Base-by-base conservation (phyloP, 2,329 filamentous ascomycete genomes). In the Alternaria brassicicola region DNA sequence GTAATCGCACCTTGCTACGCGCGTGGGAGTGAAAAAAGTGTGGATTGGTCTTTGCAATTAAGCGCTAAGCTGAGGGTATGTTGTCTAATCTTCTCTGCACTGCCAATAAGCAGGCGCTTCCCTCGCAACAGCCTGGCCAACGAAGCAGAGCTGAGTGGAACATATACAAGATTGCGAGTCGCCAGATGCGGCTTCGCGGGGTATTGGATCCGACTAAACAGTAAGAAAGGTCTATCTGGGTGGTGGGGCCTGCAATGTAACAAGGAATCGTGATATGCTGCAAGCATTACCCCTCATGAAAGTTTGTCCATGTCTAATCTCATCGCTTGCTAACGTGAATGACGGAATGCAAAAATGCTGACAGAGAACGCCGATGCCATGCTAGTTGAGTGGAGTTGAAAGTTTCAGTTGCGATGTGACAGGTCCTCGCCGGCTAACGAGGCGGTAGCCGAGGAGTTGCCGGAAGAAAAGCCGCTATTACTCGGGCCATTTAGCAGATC, bases 381-480 rank as follows among this genome's bases (percentile, higher is more conserved):
- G 67, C 66, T 65, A 50, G 61, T 69, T 49, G 67, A 62, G 55
- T 43, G 39, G 28, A 12, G 28, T 33, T 35, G 43, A 33, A 47
- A 47, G 45, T 31, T 42, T 67, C 62, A 79, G 50, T 65, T 73
- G 54, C 77, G 76, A 43, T 78, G 75, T 51, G 67, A 61, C 38
- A 79, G 71, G 53, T 79, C 77, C 62, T 78, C 78, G 49, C 91
- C 91, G 23, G 90, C 88, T 59, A 95, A 82, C 67, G 92, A 96
- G 72, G 89, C 92, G 43, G 85, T 87, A 39, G 90, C 86, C 42
- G 91, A 95, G 57, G 90, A 93, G 66, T 88, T 88, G 52, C 91
- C 90, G 61, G 91, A 93, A 47, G 85, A 84, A 73, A 88, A 88
- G 62, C 87, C 90, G 47, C 86, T 86, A 23, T 80, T 63, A 51